Percentiles rank a stretch among this genome's conserved stretches.
Conservation (phyloP, 2,329 filamentous ascomycete genomes). For the Claviceps sorghi region DNA sequence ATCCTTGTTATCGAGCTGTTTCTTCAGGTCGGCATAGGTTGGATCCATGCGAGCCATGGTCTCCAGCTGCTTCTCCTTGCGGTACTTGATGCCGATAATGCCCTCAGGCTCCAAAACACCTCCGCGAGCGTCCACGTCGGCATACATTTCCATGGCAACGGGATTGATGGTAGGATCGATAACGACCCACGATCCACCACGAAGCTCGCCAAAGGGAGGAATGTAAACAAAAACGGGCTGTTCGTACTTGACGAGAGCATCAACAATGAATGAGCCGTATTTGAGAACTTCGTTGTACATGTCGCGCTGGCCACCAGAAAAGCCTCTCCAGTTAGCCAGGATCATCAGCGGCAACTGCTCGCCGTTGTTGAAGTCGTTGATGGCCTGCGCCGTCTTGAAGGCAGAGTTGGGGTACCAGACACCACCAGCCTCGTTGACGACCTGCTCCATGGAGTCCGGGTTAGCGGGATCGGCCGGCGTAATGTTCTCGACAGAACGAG, state of each 20-base stretch:
- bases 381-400: constrained; percentile 98
- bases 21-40: constrained; percentile 69
- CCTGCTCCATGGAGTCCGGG: constrained; percentile 93
- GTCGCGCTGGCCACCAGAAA: constrained; percentile 97
- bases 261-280: constrained; percentile 98
- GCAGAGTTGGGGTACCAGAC: constrained; percentile 99
- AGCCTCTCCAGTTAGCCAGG: constrained; percentile 98
- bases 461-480: constrained; percentile 95
- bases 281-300: constrained; percentile 99
- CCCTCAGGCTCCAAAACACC: constrained; percentile 97
- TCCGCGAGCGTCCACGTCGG: constrained; percentile 83
- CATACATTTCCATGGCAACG: constrained; percentile 97
- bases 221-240: constrained; percentile 99
- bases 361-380: constrained; percentile 97
- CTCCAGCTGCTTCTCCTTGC: constrained; percentile 90
- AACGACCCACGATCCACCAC: constrained; percentile 98
- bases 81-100: constrained; percentile 97
- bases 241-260: constrained; percentile 94
- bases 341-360: constrained; percentile 98
- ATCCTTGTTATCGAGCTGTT: constrained; percentile 47
- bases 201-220: constrained; percentile 86
- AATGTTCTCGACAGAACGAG: constrained; percentile 88
- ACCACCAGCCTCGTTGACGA: constrained; percentile 87
- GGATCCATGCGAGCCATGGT: constrained; percentile 92
- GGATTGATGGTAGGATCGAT: constrained; percentile 98